Evolutionary conservation across 768 basidiomycete species (phyloP), one percentile per base, ranked within the genome.

Genomic region (Lactarius indigo): DNA sequence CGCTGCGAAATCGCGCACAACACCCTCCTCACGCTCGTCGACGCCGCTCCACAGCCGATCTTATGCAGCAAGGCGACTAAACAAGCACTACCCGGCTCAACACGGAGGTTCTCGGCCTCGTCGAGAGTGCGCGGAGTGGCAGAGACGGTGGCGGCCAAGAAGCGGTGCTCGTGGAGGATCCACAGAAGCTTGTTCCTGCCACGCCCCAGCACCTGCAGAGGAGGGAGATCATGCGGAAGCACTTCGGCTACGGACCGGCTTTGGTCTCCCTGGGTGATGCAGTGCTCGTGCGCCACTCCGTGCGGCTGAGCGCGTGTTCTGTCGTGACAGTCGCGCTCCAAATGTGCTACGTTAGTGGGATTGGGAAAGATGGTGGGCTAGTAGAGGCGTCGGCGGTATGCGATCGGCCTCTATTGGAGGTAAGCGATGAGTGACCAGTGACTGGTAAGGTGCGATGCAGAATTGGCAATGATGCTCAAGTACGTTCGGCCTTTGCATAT

Each of bases 371-470:
- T 1, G 73, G 75, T 55, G 64, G 69, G 30, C 23, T 60, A 13
- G 57, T 52, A 6, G 57, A 30, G 20, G 12, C 47, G 59, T 65
- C 18, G 67, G 73, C 52, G 73, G 71, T 85, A 96, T 54, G 82
- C 85, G 59, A 86, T 99, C 30, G 97, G 97, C 57, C 87, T 98
- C 12, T 96, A 99, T 73, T 97, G 96, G 75, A 94, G 90, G 93
- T 92, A 65, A 37, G 80, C 72, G 7, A 28, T 17, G 12, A 59
- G 59, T 31, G 13, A 12, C 35, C 12, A 37, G 35, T 37, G 35
- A 39, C 23, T 41, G n/a, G n/a, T n/a, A n/a, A n/a, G n/a, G n/a
- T 37, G 50, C n/a, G 44, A 33, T 41, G 57, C 64, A 35, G 12
- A 44, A 50, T 23, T 41, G 30, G 57, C 44, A 18, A 31, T 68